Percentiles rank a stretch among this genome's conserved stretches.
Evolutionary conservation across 2,329 filamentous ascomycete species (phyloP).

Genomic region (Paracamarosporium sp.): DNA sequence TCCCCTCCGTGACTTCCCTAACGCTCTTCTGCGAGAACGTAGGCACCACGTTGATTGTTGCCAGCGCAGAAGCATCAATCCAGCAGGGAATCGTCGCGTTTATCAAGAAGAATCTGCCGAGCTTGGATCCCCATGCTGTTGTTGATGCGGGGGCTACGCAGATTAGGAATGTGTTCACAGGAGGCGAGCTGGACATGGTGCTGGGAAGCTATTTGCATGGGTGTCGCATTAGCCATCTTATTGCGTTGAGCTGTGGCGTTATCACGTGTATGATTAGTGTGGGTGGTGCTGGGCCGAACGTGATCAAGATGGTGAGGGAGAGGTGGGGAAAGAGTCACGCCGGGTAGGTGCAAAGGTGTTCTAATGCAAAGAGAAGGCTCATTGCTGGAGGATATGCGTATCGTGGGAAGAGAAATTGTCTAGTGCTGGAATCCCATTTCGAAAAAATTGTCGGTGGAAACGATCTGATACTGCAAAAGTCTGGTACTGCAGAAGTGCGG

Average conservation of each 20-base stretch:
- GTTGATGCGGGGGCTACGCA: slow-evolving; percentile 51
- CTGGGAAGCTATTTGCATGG: slow-evolving; percentile 23
- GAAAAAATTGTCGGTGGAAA: no score
- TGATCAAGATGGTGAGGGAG: slow-evolving; percentile 3
- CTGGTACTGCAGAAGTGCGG: no score
- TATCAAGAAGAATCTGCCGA: slow-evolving; percentile 39
- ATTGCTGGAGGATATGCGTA: no score
- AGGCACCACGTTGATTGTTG: slow-evolving; percentile 49
- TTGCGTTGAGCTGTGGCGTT: slow-evolving; percentile 16
- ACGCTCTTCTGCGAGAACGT: slow-evolving; percentile 50
- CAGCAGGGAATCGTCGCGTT: slow-evolving; percentile 41
- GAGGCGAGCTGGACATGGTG: slow-evolving; percentile 14
- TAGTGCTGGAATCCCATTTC: background rate
- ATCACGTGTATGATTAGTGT: slow-evolving; percentile 11
- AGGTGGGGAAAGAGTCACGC: slow-evolving; percentile 4
- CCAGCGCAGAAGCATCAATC: slow-evolving; percentile 49
- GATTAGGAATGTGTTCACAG: slow-evolving; percentile 40
- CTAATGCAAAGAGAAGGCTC: no score
- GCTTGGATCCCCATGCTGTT: slow-evolving; percentile 38
- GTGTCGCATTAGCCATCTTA: slow-evolving; percentile 17
- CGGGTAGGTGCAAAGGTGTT: background rate
- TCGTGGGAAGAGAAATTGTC: background rate
- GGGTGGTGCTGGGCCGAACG: background rate
- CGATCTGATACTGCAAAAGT: no score
- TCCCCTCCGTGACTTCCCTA: slow-evolving; percentile 45